Percentiles rank a stretch among this genome's conserved stretches.
Conservation (phyloP, 371 early-diverging fungal species). For the Rhizopus arrhizus region DNA sequence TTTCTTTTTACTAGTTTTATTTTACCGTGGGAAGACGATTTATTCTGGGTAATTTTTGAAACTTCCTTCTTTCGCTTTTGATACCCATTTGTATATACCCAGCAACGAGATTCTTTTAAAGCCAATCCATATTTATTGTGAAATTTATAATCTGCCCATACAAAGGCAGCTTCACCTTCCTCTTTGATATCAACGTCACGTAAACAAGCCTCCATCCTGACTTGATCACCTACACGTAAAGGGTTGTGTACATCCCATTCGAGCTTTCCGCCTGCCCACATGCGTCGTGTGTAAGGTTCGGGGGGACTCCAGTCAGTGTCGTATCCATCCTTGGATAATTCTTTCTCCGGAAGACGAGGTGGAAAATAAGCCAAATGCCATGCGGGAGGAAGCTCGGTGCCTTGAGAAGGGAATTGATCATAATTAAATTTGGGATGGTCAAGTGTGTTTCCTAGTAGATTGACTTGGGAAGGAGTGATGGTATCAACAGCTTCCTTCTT, state of each 20-base stretch:
- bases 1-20: background rate
- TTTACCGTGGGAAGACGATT: background rate
- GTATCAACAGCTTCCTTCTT: slow-evolving; percentile 28
- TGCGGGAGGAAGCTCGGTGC: slow-evolving; percentile 64
- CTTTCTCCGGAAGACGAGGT: slow-evolving; percentile 60
- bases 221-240: slow-evolving; percentile 63
- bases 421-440: slow-evolving; percentile 22
- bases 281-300: slow-evolving; percentile 66
- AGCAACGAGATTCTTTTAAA: slow-evolving; percentile 63
- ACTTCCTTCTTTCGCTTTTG: slow-evolving; percentile 4
- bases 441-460: slow-evolving; percentile 29
- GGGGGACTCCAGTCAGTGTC: slow-evolving; percentile 73
- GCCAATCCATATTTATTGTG: slow-evolving; percentile 65
- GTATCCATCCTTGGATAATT: slow-evolving; percentile 77
- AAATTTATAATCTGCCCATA: slow-evolving; percentile 61
- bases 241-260: slow-evolving; percentile 62
- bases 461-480: slow-evolving; percentile 32
- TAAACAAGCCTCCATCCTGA: slow-evolving; percentile 53
- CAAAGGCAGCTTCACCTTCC: slow-evolving; percentile 65
- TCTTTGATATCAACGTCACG: slow-evolving; percentile 57
- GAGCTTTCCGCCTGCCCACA: slow-evolving; percentile 84
- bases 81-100: slow-evolving; percentile 62
- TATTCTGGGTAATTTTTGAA: background rate
- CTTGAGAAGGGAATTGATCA: slow-evolving; percentile 30
- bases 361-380: slow-evolving; percentile 80